These are phyloP conservation scores for Adansonia madagascariensis DNA, from an alignment of 441 rosid genomes.

Conservation along the genomic window DNA sequence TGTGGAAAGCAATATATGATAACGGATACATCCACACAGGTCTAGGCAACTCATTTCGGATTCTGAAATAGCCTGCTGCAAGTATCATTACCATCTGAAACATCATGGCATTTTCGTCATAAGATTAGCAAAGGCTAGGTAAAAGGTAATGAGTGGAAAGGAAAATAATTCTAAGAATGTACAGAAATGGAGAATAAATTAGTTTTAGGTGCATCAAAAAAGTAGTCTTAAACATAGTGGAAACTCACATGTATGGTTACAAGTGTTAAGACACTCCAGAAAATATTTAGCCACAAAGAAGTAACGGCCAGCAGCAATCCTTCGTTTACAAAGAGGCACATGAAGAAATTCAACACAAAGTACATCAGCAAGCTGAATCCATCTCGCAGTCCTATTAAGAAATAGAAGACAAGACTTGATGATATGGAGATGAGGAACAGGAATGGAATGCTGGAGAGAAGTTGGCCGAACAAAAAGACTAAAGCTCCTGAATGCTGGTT, in stretches of 20 bases:
- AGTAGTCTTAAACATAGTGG: neutral
- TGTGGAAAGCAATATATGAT: conserved; percentile 86
- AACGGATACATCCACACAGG: conserved; percentile 91
- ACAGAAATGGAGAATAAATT: neutral
- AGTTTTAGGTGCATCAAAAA: conserved; percentile 20
- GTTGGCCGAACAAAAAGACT: conserved; percentile 87
- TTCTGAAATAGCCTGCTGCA: conserved; percentile 89
- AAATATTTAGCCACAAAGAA: conserved; percentile 76
- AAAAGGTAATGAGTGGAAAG: neutral
- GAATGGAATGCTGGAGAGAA: conserved; percentile 95
- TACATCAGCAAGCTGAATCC: conserved; percentile 98
- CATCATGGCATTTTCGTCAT: conserved; percentile 10
- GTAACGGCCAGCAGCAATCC: conserved; percentile 75
- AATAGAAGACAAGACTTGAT: conserved; percentile 94
- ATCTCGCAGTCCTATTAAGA: conserved; percentile 81
- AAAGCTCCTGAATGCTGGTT: conserved; percentile 91
- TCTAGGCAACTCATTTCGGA: conserved; percentile 78
- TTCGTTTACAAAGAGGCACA: conserved; percentile 88
- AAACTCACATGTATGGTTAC: conserved; percentile 71
- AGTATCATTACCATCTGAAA: conserved; percentile 96
- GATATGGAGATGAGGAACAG: conserved; percentile 94
- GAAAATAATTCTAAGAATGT: neutral
- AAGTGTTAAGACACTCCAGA: conserved; percentile 75
- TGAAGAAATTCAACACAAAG: conserved; percentile 94
- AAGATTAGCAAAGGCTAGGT: conserved; percentile 16